Evolutionary conservation across 495 filamentous ascomycete species (phyloP).

Genomic region (Trichoderma virens): DNA sequence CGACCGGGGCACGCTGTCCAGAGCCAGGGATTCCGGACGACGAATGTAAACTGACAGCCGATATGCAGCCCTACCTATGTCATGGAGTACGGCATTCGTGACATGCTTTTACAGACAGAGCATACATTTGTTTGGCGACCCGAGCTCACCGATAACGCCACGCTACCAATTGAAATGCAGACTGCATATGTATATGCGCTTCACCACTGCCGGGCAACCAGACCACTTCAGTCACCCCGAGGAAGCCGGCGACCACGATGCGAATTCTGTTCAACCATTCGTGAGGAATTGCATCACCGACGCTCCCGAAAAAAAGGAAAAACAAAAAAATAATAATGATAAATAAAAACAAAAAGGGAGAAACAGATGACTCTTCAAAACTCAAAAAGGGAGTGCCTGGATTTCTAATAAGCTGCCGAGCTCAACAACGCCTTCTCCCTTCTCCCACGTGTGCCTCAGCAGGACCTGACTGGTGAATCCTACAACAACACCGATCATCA

Average conservation of each 20-base stretch:
- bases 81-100: not conserved
- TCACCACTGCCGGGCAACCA: not conserved
- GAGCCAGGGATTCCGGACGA: not conserved
- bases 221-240: not conserved
- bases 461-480: not conserved
- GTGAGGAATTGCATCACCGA: not conserved
- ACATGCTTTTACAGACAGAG: not conserved
- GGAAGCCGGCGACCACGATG: not conserved
- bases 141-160: constrained; percentile 1
- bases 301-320: not conserved
- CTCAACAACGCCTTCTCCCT: not conserved
- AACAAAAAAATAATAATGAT: too few species aligned
- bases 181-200: not conserved
- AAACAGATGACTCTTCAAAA: not conserved
- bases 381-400: not conserved
- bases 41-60: not conserved
- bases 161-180: not conserved
- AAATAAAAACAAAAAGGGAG: not conserved
- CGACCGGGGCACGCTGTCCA: not conserved
- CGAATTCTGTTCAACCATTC: not conserved
- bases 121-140: not conserved
- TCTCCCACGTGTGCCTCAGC: not conserved
- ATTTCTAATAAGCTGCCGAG: not conserved
- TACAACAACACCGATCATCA: not conserved
- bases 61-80: constrained; percentile 3